Conservation (phyloP, 179 eudicot genomes). For the Spinacia oleracea region DNA sequence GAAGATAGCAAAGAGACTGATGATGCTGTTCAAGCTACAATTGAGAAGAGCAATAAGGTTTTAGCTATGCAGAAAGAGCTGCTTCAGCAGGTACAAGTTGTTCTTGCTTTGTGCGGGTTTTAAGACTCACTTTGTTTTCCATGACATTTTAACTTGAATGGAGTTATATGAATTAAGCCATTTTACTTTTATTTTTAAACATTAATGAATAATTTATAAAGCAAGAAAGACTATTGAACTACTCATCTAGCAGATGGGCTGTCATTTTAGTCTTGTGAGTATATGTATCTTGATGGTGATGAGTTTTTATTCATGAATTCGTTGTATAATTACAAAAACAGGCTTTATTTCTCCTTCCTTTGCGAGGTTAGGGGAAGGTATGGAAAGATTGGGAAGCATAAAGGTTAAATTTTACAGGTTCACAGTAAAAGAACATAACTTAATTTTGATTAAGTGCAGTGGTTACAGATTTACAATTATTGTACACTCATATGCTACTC, state of each 20-base stretch:
- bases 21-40: conserved; percentile 70
- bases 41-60: conserved; percentile 82
- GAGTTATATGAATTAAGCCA: too few relatives aligned
- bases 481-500: background rate
- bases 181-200: too few relatives aligned
- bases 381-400: background rate
- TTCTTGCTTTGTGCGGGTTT: background rate
- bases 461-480: background rate
- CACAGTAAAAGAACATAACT: background rate
- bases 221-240: too few relatives aligned
- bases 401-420: background rate
- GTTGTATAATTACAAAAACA: background rate
- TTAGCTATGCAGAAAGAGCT: conserved; percentile 70
- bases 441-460: background rate
- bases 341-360: background rate
- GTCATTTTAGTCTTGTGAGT: background rate
- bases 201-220: too few relatives aligned
- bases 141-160: background rate
- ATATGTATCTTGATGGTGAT: background rate
- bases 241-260: too few relatives aligned
- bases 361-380: background rate
- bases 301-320: background rate
- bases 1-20: conserved; percentile 44
- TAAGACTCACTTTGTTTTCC: background rate
- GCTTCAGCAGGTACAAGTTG: conserved; percentile 55